Evolutionary conservation across 2,329 filamentous ascomycete genomes (phyloP), one percentile per base, ranked within the genome.

Genomic region (Pyrenochaeta sp.): DNA sequence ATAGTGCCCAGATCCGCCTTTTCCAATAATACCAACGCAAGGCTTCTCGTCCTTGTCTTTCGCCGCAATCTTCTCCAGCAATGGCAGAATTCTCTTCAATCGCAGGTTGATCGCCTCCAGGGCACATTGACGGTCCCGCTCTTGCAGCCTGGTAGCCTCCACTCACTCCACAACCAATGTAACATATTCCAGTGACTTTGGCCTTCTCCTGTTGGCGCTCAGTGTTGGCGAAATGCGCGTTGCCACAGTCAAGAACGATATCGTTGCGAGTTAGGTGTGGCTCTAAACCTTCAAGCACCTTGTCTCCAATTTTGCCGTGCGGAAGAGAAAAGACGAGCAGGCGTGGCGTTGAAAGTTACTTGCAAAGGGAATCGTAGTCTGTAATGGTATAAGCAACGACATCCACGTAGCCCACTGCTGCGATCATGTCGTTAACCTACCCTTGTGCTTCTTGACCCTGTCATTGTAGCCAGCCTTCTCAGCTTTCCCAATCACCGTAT

Each of bases 101-200:
- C 0, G 82, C 83, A 56, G 82, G 79, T 6, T 80, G 74, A 59
- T 87, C 83, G 5, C 86, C 87, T 4, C 87, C 85, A 2, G 87
- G 87, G 37, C 85, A 89, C 74, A 90, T 83, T n/a, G 84, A 87
- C 0, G 87, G 88, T 0, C 88, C 89, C 35, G 81, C 79, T 35
- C 87, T 78, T 1, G 88, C 88, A 41, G 85, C 84, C 66, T 90
- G 87, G 67, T 90, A 90, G 0, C 88, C 88, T 7, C 88, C 88
- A 33, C 83, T 87, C 1, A 91, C 87, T 31, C 88, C 88, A 68
- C 85, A 85, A 2, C 88, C 88, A 48, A 90, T 81, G 70, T 88
- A 90, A 33, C 80, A 78, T n/a, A 90, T 81, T 0, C 85, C 86
- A 20, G 83, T 79, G 0, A 79, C 75, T 2, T 80, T 77, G 36